phyloP scores from a whole-genome alignment of 352 stramenopile species.

The Globisporangium abappressorium region DNA sequence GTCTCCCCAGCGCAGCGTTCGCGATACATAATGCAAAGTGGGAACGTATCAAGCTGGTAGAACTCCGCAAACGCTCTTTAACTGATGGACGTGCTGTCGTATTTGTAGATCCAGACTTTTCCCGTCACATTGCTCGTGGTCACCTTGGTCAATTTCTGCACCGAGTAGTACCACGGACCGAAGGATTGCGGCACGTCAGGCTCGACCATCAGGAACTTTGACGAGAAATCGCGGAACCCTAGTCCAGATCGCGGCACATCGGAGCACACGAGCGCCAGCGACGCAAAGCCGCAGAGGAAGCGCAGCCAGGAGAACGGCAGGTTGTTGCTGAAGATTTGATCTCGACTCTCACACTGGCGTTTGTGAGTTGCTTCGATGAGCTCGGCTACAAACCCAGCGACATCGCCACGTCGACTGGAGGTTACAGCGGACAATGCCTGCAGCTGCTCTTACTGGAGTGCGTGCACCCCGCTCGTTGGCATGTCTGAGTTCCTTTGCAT shows the following conservation, averaged over 20 bases:
- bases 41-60: not conserved
- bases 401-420: not conserved
- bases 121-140: not conserved
- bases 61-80: not conserved
- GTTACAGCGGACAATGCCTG: too few relatives aligned
- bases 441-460: too few relatives aligned
- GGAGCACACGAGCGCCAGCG: not conserved
- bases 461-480: too few relatives aligned
- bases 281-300: not conserved
- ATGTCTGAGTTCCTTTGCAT: too few relatives aligned
- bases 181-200: not conserved
- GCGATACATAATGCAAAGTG: not conserved
- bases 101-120: slow-evolving; percentile 4
- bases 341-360: not conserved
- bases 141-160: not conserved
- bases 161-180: not conserved
- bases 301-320: not conserved
- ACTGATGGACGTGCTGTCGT: not conserved
- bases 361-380: not conserved
- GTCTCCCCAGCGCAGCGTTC: not conserved
- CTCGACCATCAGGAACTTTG: not conserved
- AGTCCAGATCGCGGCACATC: not conserved
- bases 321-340: not conserved
- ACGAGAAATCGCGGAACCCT: not conserved
- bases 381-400: not conserved